Evolutionary conservation across 2,329 filamentous ascomycete species (phyloP), one percentile per base, ranked within the genome.

Genomic region (Clonostachys sp.): DNA sequence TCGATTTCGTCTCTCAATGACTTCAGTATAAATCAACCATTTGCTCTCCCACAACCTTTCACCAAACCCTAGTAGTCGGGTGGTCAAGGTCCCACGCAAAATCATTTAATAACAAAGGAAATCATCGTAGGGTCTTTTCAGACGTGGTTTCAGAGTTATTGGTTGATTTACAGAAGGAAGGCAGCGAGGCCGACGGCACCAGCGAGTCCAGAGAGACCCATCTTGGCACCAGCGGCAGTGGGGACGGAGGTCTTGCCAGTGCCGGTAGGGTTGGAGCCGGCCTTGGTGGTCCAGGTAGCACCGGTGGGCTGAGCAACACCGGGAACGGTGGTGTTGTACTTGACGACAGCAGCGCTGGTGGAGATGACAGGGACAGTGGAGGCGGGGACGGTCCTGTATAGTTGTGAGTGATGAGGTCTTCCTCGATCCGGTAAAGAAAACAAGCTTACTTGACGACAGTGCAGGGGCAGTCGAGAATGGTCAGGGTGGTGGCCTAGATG

Each of bases 391-490:
- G 24, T 30, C 24, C 24, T 30, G 9, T 30, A 10, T 1, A 30
- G 24, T 30, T 30, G 9, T 30, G 3, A 30, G 24, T 30, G 9
- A 30, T 10, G 24, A 30, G 24, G 9, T 6, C 24, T 30, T 30
- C 24, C 24, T 30, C 24, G 8, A 30, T 30, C 24, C 24, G 3
- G 24, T 30, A 30, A 30, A 3, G 9, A 4, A 30, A 30, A 30
- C 24, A 30, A 30, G 8, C 24, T 30, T 30, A 30, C 36, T 75
- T 78, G 71, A 73, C 77, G 68, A 82, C 61, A 62, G 80, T 88
- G 83, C 83, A 87, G 58, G 83, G 80, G 78, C 84, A 86, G 76
- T 85, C 74, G 59, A 81, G 81, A 75, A 87, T 80, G 72, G 84
- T 87, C 67, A 87, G 68, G 65, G 81, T 84, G 65, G 82, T 84